Evolutionary conservation across 2,329 filamentous ascomycete species (phyloP), one percentile per base, ranked within the genome.

Genomic region (Leptographium wingfieldii): DNA sequence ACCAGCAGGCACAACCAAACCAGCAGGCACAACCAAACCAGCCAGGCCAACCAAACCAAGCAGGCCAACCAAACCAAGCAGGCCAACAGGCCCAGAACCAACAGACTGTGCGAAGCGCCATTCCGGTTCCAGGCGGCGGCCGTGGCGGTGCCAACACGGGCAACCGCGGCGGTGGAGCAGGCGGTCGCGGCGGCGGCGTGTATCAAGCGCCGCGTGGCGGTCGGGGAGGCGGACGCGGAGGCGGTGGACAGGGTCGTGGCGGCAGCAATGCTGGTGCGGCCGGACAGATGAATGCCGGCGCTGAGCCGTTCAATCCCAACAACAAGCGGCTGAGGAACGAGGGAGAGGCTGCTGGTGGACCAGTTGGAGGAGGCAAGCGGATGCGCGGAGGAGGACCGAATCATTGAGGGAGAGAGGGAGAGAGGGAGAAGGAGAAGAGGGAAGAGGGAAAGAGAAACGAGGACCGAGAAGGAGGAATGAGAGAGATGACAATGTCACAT

Each of bases 291-390:
- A 82, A 78, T 66, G 74, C 76, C 2, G 70, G 73, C 12, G 80
- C 76, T 16, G 78, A 80, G 38, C 3, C 55, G 14, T 56, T 56
- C 19, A 56, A 43, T n/a, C 43, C 31, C 22, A 16, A 79, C 27
- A 80, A 77, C 65, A 83, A 83, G 69, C 73, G 80, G 43, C 74
- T 77, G 25, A 74, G 80, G 33, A 79, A 80, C 59, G 80, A 82
- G 59, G 70, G 69, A 16, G 73, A 74, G 51, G 64, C 65, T 10
- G 70, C 69, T 10, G 57, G 57, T 14, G 64, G 62, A 10, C 49
- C 43, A 46, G 19, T 19, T n/a, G 43, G 43, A 46, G 43, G 43
- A 46, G 64, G 68, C n/a, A 75, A 75, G 68, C 68, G 72, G 62
- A 68, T 70, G 56, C 68, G 72, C 55, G 73, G 71, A 38, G 65